Conservation (phyloP, 139 green algal genomes). For the Mesostigma viride region DNA sequence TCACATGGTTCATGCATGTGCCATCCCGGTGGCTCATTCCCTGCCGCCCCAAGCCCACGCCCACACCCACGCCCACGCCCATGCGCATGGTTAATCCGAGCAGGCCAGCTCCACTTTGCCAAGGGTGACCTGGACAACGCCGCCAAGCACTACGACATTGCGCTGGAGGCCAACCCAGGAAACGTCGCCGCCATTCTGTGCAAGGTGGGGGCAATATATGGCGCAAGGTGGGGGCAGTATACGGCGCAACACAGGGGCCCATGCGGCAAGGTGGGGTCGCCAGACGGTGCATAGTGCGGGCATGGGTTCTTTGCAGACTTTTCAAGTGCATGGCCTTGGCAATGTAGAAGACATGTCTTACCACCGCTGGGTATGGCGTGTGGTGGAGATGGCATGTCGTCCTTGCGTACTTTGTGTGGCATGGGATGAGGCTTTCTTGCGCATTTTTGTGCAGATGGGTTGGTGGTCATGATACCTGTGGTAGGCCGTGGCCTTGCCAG, state of each 20-base stretch:
- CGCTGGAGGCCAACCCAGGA: constrained; percentile 3
- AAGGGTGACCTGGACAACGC: constrained; percentile 25
- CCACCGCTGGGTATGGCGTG: not conserved
- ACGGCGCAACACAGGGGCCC: not conserved
- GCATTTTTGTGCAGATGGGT: too few species aligned
- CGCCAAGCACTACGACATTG: constrained; percentile 17
- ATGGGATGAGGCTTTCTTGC: too few species aligned
- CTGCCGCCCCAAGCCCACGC: not conserved
- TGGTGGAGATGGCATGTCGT: too few species aligned
- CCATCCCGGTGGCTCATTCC: not conserved
- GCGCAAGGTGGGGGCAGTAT: not conserved
- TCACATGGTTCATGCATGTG: not conserved
- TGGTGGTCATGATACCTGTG: too few species aligned
- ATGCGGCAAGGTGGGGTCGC: not conserved
- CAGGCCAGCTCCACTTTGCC: constrained; percentile 21
- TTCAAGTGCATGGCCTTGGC: not conserved
- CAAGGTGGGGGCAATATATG: not conserved
- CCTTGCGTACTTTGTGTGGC: too few species aligned
- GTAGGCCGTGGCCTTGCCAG: too few species aligned
- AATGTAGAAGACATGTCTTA: not conserved
- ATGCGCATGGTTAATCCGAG: too few species aligned
- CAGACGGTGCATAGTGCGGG: not conserved
- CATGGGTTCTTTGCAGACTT: not conserved
- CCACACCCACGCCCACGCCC: too few species aligned
- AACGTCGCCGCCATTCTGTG: constrained; percentile 22